Evolutionary conservation across 352 stramenopile species (phyloP).

Genomic region (Plasmopara halstedii): DNA sequence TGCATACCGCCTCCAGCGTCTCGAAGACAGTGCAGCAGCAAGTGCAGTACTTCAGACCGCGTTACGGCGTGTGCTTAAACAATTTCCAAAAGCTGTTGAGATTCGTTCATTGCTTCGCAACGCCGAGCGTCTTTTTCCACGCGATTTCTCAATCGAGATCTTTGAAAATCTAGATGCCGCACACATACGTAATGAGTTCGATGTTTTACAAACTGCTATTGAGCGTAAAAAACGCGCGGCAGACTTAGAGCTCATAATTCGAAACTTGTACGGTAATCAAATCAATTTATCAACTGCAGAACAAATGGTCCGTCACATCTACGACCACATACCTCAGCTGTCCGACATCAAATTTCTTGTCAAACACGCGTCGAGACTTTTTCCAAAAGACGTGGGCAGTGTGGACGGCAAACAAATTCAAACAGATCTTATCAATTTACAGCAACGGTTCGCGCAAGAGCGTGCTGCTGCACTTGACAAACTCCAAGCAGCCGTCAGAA

Average conservation of each 20-base stretch:
- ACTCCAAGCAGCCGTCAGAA: constrained; percentile 45
- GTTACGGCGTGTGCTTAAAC: constrained; percentile 50
- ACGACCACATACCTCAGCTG: constrained; percentile 59
- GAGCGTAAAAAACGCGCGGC: constrained; percentile 73
- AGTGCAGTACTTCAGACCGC: constrained; percentile 22
- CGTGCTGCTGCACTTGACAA: constrained; percentile 58
- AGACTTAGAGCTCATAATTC: constrained; percentile 86
- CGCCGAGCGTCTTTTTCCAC: constrained; percentile 70
- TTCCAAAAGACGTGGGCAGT: constrained; percentile 51
- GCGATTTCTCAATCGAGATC: constrained; percentile 26
- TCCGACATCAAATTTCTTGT: constrained; percentile 81
- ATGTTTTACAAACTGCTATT: constrained; percentile 34
- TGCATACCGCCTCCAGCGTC: constrained; percentile 47
- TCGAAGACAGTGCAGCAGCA: constrained; percentile 14
- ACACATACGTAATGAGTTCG: constrained; percentile 28
- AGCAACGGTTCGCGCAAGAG: constrained; percentile 59
- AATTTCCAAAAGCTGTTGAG: constrained; percentile 51
- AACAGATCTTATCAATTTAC: constrained; percentile 41
- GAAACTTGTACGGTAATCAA: constrained; percentile 85
- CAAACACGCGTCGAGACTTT: constrained; percentile 55
- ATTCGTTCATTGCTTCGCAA: constrained; percentile 80
- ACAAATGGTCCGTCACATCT: constrained; percentile 74
- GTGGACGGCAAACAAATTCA: constrained; percentile 63
- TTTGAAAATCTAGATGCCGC: constrained; percentile 24
- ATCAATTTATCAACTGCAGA: constrained; percentile 79